Evolutionary conservation across 257 asterid species (phyloP), one percentile per base, ranked within the genome.

Genomic region (Solanum virginianum): DNA sequence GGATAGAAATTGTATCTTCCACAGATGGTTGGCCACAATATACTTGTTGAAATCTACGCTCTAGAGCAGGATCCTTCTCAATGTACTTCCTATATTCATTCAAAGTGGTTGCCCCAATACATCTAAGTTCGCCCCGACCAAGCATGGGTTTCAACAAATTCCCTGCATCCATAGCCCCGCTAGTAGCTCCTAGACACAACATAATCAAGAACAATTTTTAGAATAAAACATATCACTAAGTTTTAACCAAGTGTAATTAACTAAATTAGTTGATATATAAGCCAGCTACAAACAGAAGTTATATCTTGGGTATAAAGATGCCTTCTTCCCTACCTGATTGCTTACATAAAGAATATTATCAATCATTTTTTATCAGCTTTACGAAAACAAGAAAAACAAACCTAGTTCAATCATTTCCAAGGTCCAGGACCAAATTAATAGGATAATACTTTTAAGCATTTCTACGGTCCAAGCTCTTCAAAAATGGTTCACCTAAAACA

Each of bases 21-120:
- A 95, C 98, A 83, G 97, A 93, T 85, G 99, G 99, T 85, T 93
- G 95, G 80, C 94, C 94, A 88, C 99, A 95, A 85, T 89, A 95
- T 80, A 95, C 99, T 90, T 95, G 99, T 85, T 95, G 99, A 85
- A 95, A 95, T 88, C 99, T 92, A 80, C 99, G 95, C 85, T 95
- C 99, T 85, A 95, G 83, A 49, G 99, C 99, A 88, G 98, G 97
- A 88, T 95, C 99, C 91, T 95, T 95, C 90, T 95, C 99, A 86
- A 95, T 92, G 90, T 95, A 95, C 88, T 92, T 95, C 85, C 97
- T 90, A 86, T 95, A 95, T 85, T 95, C 99, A 66, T 93, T 94
- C 82, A 94, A 91, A 11, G 98, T 95, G 82, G 99, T 95, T 83
- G 99, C 99, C 83, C 98, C 99, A 20, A 94, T 95, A 90, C 99